phyloP scores from a whole-genome alignment of 1,284 basidiomycete species.

The Cronartium ribicola region DNA sequence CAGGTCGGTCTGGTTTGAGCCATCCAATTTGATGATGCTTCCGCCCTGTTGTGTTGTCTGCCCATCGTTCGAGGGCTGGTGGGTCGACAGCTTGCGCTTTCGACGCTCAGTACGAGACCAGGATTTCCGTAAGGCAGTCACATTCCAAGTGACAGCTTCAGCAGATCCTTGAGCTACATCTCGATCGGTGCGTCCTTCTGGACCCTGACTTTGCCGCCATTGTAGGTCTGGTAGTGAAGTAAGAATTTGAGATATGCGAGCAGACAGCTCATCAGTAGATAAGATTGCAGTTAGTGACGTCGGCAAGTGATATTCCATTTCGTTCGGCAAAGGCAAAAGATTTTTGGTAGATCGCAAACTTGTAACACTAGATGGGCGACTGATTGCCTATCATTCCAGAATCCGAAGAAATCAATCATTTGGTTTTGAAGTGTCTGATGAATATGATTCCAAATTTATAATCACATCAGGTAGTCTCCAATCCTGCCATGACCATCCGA shows the following conservation, averaged over 20 bases:
- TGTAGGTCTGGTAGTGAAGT: not conserved
- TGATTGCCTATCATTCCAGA: not conserved
- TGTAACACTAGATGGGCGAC: slow-evolving; percentile 4
- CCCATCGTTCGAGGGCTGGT: not conserved
- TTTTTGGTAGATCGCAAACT: slow-evolving; percentile 13
- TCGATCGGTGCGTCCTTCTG: not conserved
- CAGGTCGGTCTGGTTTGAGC: not conserved
- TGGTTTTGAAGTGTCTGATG: not conserved
- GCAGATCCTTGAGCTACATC: not conserved
- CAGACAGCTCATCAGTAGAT: not conserved
- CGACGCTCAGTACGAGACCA: slow-evolving; percentile 4
- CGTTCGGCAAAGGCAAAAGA: slow-evolving; percentile 22
- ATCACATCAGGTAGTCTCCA: slow-evolving; percentile 70
- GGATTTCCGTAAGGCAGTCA: not conserved
- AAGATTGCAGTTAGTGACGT: not conserved
- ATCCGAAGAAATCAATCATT: not conserved
- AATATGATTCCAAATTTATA: slow-evolving; percentile 41
- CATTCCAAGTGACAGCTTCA: not conserved
- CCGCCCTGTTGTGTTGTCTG: not conserved
- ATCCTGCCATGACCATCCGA: slow-evolving; percentile 73
- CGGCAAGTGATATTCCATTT: slow-evolving; percentile 24
- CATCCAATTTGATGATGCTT: not conserved
- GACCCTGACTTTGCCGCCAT: not conserved
- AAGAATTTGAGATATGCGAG: not conserved
- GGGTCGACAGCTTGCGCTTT: slow-evolving; percentile 3